Percentiles rank a stretch among this genome's conserved stretches.
Conservation (phyloP, 208 protist species). For the Crithidia fasciculata region DNA sequence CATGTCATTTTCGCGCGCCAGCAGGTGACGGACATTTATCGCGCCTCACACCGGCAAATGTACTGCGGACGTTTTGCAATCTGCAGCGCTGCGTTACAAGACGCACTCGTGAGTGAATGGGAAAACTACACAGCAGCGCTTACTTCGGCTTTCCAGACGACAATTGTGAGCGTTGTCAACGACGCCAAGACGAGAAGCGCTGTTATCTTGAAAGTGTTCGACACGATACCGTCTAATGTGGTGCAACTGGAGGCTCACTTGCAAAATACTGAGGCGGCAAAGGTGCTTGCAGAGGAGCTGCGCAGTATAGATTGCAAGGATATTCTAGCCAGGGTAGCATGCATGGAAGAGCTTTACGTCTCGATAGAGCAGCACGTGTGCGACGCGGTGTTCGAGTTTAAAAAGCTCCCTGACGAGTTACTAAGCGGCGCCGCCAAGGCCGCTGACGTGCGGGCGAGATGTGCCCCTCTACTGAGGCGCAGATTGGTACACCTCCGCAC, state of each 20-base stretch:
- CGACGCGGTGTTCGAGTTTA: conserved; percentile 59
- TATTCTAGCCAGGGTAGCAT: conserved; percentile 61
- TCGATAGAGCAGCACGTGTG: conserved; percentile 66
- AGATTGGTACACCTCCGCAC: conserved; percentile 58
- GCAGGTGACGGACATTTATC: conserved; percentile 48
- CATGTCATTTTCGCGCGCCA: conserved; percentile 48
- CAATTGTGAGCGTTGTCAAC: conserved; percentile 38
- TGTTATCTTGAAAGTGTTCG: conserved; percentile 40
- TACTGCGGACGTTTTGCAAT: conserved; percentile 83
- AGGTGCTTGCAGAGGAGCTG: conserved; percentile 47
- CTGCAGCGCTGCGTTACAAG: conserved; percentile 57
- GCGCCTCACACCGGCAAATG: conserved; percentile 62
- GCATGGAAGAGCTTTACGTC: conserved; percentile 71
- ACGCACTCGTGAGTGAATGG: conserved; percentile 63
- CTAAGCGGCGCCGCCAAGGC: conserved; percentile 35
- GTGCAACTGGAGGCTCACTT: conserved; percentile 74
- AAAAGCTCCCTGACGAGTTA: conserved; percentile 60
- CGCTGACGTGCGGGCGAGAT: conserved; percentile 38
- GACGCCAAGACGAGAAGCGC: conserved; percentile 49
- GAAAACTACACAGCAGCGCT: conserved; percentile 53
- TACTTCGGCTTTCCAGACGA: conserved; percentile 45
- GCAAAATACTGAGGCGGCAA: conserved; percentile 44
- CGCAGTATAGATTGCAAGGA: conserved; percentile 44
- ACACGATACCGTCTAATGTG: conserved; percentile 58
- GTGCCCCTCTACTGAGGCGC: conserved; percentile 56